phyloP scores from a whole-genome alignment of 768 basidiomycete species.

The Auricularia cornea region DNA sequence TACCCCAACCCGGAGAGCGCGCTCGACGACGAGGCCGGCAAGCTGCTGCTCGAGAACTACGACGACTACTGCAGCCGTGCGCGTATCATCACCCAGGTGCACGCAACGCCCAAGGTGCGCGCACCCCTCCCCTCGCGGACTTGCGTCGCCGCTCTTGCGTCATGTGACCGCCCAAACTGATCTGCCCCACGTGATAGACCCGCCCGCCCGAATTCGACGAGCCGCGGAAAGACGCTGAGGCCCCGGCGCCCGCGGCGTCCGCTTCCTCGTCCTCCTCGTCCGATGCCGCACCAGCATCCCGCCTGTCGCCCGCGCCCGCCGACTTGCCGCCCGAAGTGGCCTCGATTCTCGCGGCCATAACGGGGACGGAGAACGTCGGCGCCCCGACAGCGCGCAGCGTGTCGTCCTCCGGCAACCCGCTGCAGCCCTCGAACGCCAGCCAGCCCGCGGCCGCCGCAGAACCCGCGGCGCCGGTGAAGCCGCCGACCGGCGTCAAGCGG shows the following conservation, averaged over 20 bases:
- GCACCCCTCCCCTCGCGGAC: not conserved
- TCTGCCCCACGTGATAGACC: conserved; percentile 11
- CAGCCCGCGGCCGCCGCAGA: conserved; percentile 55
- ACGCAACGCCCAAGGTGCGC: conserved; percentile 67
- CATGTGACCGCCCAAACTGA: not conserved
- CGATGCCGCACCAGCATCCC: conserved; percentile 16
- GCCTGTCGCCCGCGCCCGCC: conserved; percentile 13
- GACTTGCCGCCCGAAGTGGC: conserved; percentile 1
- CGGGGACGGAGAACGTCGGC: not conserved
- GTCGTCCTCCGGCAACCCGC: conserved; percentile 18
- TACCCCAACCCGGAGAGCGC: conserved; percentile 97
- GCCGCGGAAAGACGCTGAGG: conserved; percentile 22
- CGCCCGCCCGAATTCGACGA: conserved; percentile 63
- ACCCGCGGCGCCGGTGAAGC: conserved; percentile 22
- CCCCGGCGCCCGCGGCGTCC: conserved; percentile 9
- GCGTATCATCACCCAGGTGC: conserved; percentile 81
- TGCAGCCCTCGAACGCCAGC: conserved; percentile 35
- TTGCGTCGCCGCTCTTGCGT: too few species aligned
- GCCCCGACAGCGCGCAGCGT: conserved; percentile 34
- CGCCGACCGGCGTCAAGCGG: conserved; percentile 12
- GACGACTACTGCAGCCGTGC: conserved; percentile 81
- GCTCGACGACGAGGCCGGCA: conserved; percentile 92
- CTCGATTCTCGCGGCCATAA: conserved; percentile 6
- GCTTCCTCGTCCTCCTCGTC: conserved; percentile 21
- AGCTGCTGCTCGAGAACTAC: conserved; percentile 83